Conservation (phyloP, 345 rosid genomes). For the Eutrema heterophyllum region DNA sequence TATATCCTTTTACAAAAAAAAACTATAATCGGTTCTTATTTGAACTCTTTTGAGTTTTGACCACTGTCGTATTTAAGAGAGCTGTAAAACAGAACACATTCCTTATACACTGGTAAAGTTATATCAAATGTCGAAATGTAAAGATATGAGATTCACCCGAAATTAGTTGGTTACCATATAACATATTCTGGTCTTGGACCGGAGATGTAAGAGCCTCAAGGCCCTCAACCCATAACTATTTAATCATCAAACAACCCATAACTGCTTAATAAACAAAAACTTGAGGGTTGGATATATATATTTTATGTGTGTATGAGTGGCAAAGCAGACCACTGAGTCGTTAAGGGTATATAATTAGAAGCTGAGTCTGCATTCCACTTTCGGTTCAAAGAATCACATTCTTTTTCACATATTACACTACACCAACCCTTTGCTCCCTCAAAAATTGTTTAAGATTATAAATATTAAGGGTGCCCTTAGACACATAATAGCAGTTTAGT, state of each 20-base stretch:
- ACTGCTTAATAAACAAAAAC: no score
- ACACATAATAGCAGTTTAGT: background rate
- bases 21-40: background rate
- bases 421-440: slow-evolving; percentile 30
- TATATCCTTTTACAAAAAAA: no score
- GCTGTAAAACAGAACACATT: no score
- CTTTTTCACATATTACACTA: slow-evolving; percentile 17
- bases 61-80: background rate
- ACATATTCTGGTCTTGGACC: no score
- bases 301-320: background rate
- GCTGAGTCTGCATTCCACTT: slow-evolving; percentile 34
- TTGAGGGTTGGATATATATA: background rate
- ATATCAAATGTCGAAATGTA: background rate
- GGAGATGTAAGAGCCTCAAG: no score
- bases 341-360: slow-evolving; percentile 21
- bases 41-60: background rate
- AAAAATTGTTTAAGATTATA: slow-evolving; percentile 1
- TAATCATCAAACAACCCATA: no score
- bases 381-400: slow-evolving; percentile 22
- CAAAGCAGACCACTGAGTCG: slow-evolving; percentile 22
- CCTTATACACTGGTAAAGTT: background rate
- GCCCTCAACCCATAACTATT: no score
- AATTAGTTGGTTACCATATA: background rate
- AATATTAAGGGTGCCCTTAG: background rate
- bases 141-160: background rate